Base-by-base conservation (phyloP, 495 filamentous ascomycete genomes). In the Penicillium canescens region DNA sequence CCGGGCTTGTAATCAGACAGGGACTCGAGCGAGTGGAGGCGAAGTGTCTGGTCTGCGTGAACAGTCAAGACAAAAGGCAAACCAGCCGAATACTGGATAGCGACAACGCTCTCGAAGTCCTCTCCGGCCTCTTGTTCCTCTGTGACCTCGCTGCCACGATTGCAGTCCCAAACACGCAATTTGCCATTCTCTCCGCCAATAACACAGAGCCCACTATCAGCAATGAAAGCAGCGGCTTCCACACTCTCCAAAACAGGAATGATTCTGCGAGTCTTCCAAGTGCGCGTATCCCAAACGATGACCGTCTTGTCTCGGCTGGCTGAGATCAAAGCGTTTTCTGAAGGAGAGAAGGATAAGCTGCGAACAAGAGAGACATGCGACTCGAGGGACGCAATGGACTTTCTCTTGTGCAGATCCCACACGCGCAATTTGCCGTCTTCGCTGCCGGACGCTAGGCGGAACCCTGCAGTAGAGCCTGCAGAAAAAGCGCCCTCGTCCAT, bases 221-320 rank as follows among this genome's bases (percentile, higher is more conserved):
- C 76, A 18, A 96, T 65, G 66, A 98, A 97, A 0, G 89, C 88
- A 2, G 84, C 89, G 11, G 85, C 82, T 69, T 99, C 94, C 14
- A 98, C 78, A 40, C 84, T 82, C 67, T 99, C 94, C 21, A 95
- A 77, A 12, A 92, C 85, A 6, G 93, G 87, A 46, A 96, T 86
- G 1, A 95, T 87, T 35, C 84, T 88, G 40, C 86, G 84, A n/a
- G 79, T 70, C 62, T 91, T 92, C 91, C 92, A 98, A 12, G 81
- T 89, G 45, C 73, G 81, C 14, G 87, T 80, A 75, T 96, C 90
- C 91, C 92, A 97, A 54, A 96, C 69, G 45, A 93, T 94, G 35
- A 92, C 83, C 0, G 95, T 97, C 71, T 96, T 94, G 75, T 99
- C 94, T 72, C 94, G 80, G 63, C 90, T 86, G n/a, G 86, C 91